Evolutionary conservation across 257 asterid genomes (phyloP).

Genomic region (Verbena officinalis): DNA sequence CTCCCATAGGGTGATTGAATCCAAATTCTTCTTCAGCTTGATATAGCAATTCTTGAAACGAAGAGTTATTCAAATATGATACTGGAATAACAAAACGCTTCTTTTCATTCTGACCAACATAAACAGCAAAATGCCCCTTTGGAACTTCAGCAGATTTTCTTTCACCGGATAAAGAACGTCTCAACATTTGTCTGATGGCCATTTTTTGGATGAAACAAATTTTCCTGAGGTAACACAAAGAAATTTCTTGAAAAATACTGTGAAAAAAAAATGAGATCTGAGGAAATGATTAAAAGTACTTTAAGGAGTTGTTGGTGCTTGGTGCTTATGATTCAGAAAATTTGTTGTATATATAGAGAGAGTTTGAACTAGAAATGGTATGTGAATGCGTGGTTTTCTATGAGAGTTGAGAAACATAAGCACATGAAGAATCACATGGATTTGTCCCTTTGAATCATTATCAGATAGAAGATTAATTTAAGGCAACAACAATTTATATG

Average conservation of each 20-base stretch:
- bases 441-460: constrained; percentile 25
- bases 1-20: constrained; percentile 45
- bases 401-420: constrained; percentile 18
- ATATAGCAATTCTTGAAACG: constrained; percentile 36
- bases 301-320: constrained; percentile 29
- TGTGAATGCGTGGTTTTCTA: constrained; percentile 11
- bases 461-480: not conserved
- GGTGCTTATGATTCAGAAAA: not conserved
- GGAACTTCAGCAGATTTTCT: constrained; percentile 40
- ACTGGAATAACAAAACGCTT: constrained; percentile 38
- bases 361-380: not conserved
- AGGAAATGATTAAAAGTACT: not conserved
- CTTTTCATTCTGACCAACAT: constrained; percentile 39
- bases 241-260: not conserved
- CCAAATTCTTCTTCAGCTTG: constrained; percentile 43
- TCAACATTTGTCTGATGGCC: constrained; percentile 35
- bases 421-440: constrained; percentile 38
- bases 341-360: constrained; percentile 36
- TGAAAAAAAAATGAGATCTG: constrained; percentile 5
- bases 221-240: not conserved
- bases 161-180: constrained; percentile 32
- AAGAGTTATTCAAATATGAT: constrained; percentile 42
- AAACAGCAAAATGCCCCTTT: constrained; percentile 46
- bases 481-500: constrained; percentile 18
- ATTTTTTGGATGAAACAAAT: constrained; percentile 4